Percentiles rank a stretch among this genome's conserved stretches.
These are phyloP conservation scores for Arthrobotrys sphaeroides DNA, from an alignment of 2,329 filamentous ascomycete genomes.

Conservation along the genomic window DNA sequence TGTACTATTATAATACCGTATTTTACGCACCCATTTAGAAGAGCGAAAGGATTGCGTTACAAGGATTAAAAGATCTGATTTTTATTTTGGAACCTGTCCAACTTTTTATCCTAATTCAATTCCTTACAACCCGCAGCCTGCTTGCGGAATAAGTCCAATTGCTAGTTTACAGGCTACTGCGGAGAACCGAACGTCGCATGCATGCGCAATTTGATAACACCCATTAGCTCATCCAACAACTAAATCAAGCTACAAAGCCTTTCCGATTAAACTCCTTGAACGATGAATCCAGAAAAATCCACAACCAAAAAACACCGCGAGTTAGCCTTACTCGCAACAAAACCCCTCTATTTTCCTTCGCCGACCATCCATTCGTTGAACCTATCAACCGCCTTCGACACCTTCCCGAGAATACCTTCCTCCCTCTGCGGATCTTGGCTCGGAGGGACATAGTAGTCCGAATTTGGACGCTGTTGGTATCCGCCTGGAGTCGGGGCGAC, in stretches of 20 bases:
- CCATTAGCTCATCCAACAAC: background rate
- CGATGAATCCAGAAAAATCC: background rate
- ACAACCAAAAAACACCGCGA: background rate
- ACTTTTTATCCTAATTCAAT: too few species aligned
- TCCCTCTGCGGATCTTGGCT: slow-evolving; percentile 16
- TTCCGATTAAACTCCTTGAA: background rate
- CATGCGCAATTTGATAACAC: background rate
- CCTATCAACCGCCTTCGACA: slow-evolving; percentile 40
- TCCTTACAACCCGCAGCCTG: too few species aligned
- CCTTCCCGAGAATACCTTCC: slow-evolving; percentile 28
- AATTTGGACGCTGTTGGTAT: slow-evolving; percentile 32
- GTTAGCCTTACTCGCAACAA: background rate
- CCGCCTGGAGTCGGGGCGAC: slow-evolving; percentile 33
- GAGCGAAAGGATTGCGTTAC: background rate
- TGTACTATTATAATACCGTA: slow-evolving; percentile 9
- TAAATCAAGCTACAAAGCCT: background rate
- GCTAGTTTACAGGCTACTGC: slow-evolving; percentile 1
- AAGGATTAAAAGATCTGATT: background rate
- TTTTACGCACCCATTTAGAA: background rate
- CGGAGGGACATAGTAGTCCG: background rate
- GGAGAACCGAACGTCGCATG: background rate
- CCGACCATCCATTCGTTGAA: slow-evolving; percentile 54
- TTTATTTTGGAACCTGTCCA: background rate
- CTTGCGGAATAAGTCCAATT: too few species aligned
- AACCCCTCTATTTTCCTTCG: slow-evolving; percentile 18